Percentiles rank a stretch among this genome's conserved stretches.
Conservation (phyloP, 1,139 yeast genomes). For the Petasospora fabianii region DNA sequence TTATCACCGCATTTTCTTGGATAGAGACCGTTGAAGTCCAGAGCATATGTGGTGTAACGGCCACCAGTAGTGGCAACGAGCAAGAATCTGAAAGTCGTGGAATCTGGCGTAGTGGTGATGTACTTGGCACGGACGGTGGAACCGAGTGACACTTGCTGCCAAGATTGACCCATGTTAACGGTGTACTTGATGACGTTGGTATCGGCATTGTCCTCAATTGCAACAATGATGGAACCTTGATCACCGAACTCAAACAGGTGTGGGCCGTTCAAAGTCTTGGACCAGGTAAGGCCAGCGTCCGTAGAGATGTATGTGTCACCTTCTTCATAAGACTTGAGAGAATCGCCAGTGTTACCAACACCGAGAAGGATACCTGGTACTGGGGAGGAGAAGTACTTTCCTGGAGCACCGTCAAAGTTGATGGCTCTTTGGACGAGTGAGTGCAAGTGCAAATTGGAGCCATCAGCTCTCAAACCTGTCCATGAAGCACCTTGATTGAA, state of each 20-base stretch:
- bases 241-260: constrained; percentile 69
- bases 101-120: constrained; percentile 60
- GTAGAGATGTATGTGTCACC: constrained; percentile 60
- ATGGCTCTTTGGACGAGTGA: constrained; percentile 21
- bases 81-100: constrained; percentile 60
- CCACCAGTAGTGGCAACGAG: constrained; percentile 43
- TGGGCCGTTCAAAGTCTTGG: constrained; percentile 50
- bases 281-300: constrained; percentile 79
- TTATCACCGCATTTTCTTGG: constrained; percentile 45
- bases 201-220: constrained; percentile 39
- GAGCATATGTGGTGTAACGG: constrained; percentile 28
- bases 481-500: constrained; percentile 67
- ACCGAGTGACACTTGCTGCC: constrained; percentile 53
- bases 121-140: constrained; percentile 43
- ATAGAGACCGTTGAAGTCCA: constrained; percentile 62
- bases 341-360: constrained; percentile 50
- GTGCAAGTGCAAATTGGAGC: constrained; percentile 26
- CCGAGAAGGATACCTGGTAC: constrained; percentile 72
- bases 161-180: constrained; percentile 68
- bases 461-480: constrained; percentile 45
- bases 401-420: constrained; percentile 22
- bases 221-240: constrained; percentile 70
- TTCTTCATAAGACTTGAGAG: constrained; percentile 28
- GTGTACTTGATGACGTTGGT: constrained; percentile 48
- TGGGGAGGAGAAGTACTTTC: constrained; percentile 43